These are phyloP conservation scores for Ricinus communis DNA, from an alignment of 345 rosid species.

Conservation along the genomic window DNA sequence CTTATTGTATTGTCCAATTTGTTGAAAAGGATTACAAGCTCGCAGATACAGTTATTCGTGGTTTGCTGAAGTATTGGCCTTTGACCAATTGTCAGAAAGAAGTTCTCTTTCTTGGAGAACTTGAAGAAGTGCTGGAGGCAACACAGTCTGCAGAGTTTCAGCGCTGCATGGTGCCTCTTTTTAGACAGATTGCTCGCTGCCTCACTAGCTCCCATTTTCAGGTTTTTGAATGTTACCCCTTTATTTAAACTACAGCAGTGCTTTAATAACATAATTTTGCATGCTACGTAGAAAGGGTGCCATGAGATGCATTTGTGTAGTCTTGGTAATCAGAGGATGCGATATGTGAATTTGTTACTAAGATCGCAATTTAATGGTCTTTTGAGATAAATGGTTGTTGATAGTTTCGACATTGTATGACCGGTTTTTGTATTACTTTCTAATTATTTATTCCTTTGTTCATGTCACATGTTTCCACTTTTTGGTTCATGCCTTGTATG, in stretches of 20 bases:
- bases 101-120: slow-evolving; percentile 87
- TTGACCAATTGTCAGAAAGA: slow-evolving; percentile 82
- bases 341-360: background rate
- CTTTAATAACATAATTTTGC: background rate
- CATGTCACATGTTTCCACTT: background rate
- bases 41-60: slow-evolving; percentile 77
- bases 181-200: slow-evolving; percentile 77
- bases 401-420: background rate
- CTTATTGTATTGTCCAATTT: slow-evolving; percentile 80
- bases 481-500: background rate
- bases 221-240: slow-evolving; percentile 38
- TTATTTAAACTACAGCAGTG: slow-evolving; percentile 12
- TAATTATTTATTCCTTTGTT: background rate
- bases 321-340: background rate
- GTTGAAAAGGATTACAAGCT: slow-evolving; percentile 94
- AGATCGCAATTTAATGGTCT: background rate
- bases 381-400: background rate
- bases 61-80: slow-evolving; percentile 90
- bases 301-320: background rate
- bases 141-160: slow-evolving; percentile 85
- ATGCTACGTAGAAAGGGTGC: background rate
- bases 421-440: background rate
- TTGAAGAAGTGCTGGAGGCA: slow-evolving; percentile 90
- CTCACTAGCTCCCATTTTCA: slow-evolving; percentile 89
- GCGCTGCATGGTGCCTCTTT: slow-evolving; percentile 80